Evolutionary conservation across 768 basidiomycete species (phyloP).

Genomic region (Panaeolus papilionaceus): DNA sequence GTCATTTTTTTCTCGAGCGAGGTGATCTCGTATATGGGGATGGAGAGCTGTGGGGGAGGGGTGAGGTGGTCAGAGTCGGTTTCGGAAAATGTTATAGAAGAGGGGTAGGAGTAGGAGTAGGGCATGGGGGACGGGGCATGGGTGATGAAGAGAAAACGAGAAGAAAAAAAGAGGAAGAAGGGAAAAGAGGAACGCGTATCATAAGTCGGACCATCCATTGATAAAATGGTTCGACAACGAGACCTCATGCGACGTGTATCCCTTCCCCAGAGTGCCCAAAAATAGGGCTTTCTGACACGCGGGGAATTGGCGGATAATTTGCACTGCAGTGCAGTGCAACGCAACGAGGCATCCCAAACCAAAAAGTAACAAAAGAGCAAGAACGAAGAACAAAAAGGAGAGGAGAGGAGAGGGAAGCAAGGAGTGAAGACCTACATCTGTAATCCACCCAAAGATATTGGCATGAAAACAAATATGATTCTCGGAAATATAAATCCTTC

Average conservation of each 20-base stretch:
- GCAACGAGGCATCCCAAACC: not conserved
- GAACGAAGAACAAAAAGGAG: not conserved
- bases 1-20: conserved; percentile 97
- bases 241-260: not conserved
- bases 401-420: not conserved
- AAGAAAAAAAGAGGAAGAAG: not conserved
- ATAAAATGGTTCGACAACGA: conserved; percentile 10
- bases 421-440: conserved; percentile 70
- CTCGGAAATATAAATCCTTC: conserved; percentile 95
- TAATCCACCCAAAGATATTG: conserved; percentile 99
- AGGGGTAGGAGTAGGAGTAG: not conserved
- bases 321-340: too few species aligned
- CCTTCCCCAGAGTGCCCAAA: not conserved
- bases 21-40: conserved; percentile 65
- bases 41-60: conserved; percentile 24
- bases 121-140: not conserved
- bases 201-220: not conserved
- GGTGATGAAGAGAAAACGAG: not conserved
- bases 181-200: too few species aligned
- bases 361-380: not conserved
- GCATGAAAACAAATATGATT: conserved; percentile 99
- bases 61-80: conserved; percentile 19
- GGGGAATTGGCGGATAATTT: not conserved
- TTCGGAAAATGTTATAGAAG: not conserved
- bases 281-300: not conserved